Conservation (phyloP, 2,329 filamentous ascomycete species). For the Madurella mycetomatis region DNA sequence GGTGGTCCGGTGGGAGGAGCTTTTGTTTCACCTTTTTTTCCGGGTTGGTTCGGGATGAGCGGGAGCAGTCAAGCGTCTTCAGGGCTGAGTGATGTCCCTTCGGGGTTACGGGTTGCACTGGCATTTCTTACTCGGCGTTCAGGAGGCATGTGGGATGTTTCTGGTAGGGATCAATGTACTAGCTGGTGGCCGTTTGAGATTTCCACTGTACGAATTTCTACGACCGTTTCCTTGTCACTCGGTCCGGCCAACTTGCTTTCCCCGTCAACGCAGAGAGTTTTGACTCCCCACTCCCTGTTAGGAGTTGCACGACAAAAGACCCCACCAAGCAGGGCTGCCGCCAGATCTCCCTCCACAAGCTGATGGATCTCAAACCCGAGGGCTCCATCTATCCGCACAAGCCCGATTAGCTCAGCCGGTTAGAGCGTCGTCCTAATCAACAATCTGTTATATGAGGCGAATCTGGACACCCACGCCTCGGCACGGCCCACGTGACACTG, state of each 20-base stretch:
- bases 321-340: too few relatives aligned
- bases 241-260: too few relatives aligned
- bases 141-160: neutral
- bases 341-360: too few relatives aligned
- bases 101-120: neutral
- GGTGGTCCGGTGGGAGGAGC: neutral
- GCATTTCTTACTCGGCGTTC: neutral
- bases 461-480: too few relatives aligned
- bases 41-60: neutral
- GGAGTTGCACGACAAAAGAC: too few relatives aligned
- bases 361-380: neutral
- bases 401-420: slow-evolving; percentile 23
- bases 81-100: neutral
- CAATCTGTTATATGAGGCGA: slow-evolving; percentile 16
- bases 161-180: neutral
- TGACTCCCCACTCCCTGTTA: too few relatives aligned
- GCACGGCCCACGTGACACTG: too few relatives aligned
- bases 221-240: neutral
- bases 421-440: slow-evolving; percentile 23
- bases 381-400: neutral
- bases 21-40: neutral
- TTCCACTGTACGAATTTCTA: neutral
- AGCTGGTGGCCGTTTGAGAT: neutral
- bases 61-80: neutral
- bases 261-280: too few relatives aligned